Percentiles rank a stretch among this genome's conserved stretches.
phyloP scores from a whole-genome alignment of 225 moss, liverwort and hornwort species.

The Ulota crispa region DNA sequence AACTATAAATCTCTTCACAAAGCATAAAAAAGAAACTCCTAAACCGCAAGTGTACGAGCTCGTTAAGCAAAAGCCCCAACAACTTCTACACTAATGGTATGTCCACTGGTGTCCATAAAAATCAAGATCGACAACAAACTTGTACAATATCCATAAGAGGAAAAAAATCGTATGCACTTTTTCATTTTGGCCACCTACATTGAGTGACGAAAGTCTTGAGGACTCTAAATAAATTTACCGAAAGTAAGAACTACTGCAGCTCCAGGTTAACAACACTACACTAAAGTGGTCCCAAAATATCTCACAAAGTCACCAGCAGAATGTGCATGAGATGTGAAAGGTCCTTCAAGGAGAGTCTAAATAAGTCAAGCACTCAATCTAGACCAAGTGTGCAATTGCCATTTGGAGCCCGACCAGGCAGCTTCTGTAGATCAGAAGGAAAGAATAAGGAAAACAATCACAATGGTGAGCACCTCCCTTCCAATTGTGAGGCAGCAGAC shows the following conservation, averaged over 20 bases:
- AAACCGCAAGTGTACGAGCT: background rate
- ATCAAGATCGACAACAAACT: background rate
- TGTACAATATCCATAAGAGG: background rate
- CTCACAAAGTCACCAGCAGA: background rate
- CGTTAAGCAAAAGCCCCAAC: background rate
- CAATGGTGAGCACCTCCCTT: background rate
- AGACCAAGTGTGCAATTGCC: background rate
- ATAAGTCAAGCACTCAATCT: conserved; percentile 6
- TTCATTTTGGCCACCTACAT: background rate
- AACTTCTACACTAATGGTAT: background rate
- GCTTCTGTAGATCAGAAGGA: conserved; percentile 28
- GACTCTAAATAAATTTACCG: background rate
- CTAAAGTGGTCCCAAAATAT: conserved; percentile 13
- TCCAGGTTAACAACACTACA: conserved; percentile 9
- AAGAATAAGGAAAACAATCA: conserved; percentile 23
- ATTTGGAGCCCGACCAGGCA: conserved; percentile 5
- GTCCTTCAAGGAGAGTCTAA: background rate
- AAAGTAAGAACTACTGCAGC: background rate
- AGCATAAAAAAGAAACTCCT: background rate
- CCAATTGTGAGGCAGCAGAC: background rate
- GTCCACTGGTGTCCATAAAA: background rate
- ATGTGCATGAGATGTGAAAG: conserved; percentile 2
- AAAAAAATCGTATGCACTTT: background rate
- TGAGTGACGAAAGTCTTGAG: background rate
- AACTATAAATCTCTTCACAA: background rate